Base-by-base conservation (phyloP, 148 eudicot species). In the Rhododendron ovatum region DNA sequence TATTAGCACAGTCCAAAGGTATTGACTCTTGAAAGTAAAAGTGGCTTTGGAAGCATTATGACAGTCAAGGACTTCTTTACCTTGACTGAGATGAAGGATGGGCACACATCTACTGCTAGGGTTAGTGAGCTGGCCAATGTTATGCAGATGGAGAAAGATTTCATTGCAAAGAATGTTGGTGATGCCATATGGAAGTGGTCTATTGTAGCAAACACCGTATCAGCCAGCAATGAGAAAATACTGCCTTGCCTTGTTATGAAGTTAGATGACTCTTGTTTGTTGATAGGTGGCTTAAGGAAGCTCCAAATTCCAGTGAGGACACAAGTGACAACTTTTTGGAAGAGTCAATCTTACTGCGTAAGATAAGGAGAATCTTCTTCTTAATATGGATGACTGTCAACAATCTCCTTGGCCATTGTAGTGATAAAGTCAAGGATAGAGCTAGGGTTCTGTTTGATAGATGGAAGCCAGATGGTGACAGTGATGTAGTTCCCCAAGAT, bases 21-120 rank as follows among this genome's bases (percentile, higher is more conserved):
- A 55, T 55, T 55, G 61, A 55, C 61, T 55, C 20, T 55, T 55
- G 61, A 17, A 55, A 55, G 22, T 14, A 55, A 18, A 55, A 55
- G 20, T 55, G 61, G 61, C 61, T 55, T 86, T 65, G 88, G 89
- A 89, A 84, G 79, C 86, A 91, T 71, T 87, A 95, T 96, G 99
- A 86, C 95, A 78, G 92, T 95, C 20, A 93, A 94, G 86, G 93
- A 92, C 86, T 94, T 55, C 88, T 93, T 95, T 92, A 94, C 95
- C 85, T 88, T 90, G 84, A 89, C 93, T 87, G 99, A 96, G 91
- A 91, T 91, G 94, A 93, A 91, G 91, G 92, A 93, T 90, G 99
- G 99, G 89, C 92, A 95, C 83, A 89, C 92, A 48, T 85, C 91
- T 81, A 91, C 92, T 85, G 88, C 91, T 85, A 92, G 97, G 85